Evolutionary conservation across 495 filamentous ascomycete genomes (phyloP).

Genomic region (Trichoderma asperelloides): DNA sequence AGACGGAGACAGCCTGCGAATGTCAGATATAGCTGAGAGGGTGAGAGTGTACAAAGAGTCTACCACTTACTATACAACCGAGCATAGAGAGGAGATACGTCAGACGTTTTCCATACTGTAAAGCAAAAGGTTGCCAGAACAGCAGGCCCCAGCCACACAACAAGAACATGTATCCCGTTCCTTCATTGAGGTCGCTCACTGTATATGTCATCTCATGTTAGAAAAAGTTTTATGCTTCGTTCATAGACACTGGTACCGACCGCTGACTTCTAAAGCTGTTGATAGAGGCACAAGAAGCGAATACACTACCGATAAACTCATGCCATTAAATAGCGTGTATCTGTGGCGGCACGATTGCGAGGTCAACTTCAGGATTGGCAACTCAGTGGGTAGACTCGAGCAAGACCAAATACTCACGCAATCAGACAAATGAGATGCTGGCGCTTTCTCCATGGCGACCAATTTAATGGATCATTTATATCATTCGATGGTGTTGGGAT

Average conservation of each 20-base stretch:
- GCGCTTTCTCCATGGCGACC: conserved; percentile 46
- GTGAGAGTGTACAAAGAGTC: neutral
- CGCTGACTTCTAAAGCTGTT: conserved; percentile 43
- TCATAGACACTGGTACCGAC: conserved; percentile 37
- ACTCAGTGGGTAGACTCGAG: conserved; percentile 36
- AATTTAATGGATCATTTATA: conserved; percentile 54
- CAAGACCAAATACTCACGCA: conserved; percentile 18
- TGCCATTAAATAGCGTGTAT: conserved; percentile 54
- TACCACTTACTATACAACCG: conserved; percentile 24
- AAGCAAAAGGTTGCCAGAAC: conserved; percentile 60
- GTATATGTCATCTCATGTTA: neutral
- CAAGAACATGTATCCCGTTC: conserved; percentile 58
- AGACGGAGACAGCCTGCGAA: conserved; percentile 27
- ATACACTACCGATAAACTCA: conserved; percentile 51
- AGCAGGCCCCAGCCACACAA: conserved; percentile 55
- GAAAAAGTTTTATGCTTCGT: neutral
- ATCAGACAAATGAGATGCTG: conserved; percentile 6
- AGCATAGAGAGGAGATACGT: conserved; percentile 51
- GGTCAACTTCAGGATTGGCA: neutral
- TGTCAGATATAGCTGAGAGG: neutral
- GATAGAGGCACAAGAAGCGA: conserved; percentile 52
- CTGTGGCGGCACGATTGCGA: neutral
- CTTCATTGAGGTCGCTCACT: conserved; percentile 31
- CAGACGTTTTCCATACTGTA: conserved; percentile 58
- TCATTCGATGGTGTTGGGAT: conserved; percentile 49